Conservation (phyloP, 2,329 filamentous ascomycete genomes). For the Fusarium abutilonis region DNA sequence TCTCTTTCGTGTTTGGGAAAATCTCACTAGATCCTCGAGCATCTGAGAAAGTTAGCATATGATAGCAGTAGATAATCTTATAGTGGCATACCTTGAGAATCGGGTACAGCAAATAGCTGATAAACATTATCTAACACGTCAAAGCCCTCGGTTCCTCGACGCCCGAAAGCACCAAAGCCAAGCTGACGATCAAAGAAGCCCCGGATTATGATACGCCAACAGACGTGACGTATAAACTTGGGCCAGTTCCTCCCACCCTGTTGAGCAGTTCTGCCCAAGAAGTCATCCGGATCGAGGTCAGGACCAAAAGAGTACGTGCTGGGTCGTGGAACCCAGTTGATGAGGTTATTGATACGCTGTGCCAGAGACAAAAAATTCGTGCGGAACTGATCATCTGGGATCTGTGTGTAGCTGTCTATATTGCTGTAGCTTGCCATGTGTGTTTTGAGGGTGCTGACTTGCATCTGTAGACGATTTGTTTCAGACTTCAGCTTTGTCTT, state of each 20-base stretch:
- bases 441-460: slow-evolving; percentile 1
- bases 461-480: slow-evolving; percentile 1
- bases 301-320: background rate
- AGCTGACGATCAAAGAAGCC: slow-evolving; percentile 18
- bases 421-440: slow-evolving; percentile 24
- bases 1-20: slow-evolving; percentile 19
- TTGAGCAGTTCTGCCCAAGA: slow-evolving; percentile 12
- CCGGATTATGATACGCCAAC: slow-evolving; percentile 14
- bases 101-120: slow-evolving; percentile 10
- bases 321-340: slow-evolving; percentile 7
- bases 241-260: slow-evolving; percentile 26
- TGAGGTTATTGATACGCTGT: slow-evolving; percentile 18
- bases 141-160: slow-evolving; percentile 5
- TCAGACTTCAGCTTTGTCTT: background rate
- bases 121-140: slow-evolving; percentile 11
- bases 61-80: background rate
- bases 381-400: slow-evolving; percentile 16
- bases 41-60: slow-evolving; percentile 12
- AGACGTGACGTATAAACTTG: slow-evolving; percentile 19
- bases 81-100: slow-evolving; percentile 4
- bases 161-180: slow-evolving; percentile 22
- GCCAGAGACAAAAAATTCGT: slow-evolving; percentile 7
- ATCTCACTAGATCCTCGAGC: background rate
- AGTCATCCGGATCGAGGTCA: slow-evolving; percentile 12
- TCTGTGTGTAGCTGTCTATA: slow-evolving; percentile 2